Base-by-base conservation (phyloP, 352 stramenopile species). In the Bremia lactucae region DNA sequence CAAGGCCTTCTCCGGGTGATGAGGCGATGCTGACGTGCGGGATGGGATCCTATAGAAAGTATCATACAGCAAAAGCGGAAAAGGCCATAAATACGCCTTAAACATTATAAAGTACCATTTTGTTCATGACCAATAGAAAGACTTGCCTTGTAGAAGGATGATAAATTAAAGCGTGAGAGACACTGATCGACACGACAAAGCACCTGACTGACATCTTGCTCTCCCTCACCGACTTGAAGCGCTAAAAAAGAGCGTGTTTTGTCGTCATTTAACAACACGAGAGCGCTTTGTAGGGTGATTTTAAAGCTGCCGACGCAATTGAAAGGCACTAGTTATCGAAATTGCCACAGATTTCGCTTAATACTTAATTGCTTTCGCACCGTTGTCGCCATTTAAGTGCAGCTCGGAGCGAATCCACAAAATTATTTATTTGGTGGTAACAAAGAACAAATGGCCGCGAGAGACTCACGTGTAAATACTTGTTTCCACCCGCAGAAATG, bases 1-100 rank as follows among this genome's bases (percentile, higher is more conserved):
- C 48, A 16, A 88, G 60, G 19, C 65, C 54, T 43, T 76, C 57
- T 18, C 68, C 67, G 19, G 72, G 49, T 42, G 72, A 65, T 34
- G 78, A 88, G 18, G 75, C 78, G 42, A 90, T 70, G 52, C 78
- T 90, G 43, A 87, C 62, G 59, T 90, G 78, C 25, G 75, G 71
- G 52, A 86, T 86, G 8, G 75, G 78, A 43, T 87, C 50, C 77
- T 90, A 56, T 16, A 40, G 15, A 41, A 43, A 23, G 44, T 34
- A 18, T 13, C 47, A 31, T 25, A 42, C 35, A 7, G 36, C 37
- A 24, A 31, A 38, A 56, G 20, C 26, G 21, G 61, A 75, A 44
- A 63, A 68, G 33, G 41, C 46, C 40, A 59, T 16, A 29, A 55
- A 46, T 3, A 20, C 18, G n/a, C n/a, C n/a, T 52, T 52, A 36